Evolutionary conservation across 2,329 filamentous ascomycete species (phyloP).

Genomic region (Dactylellina drechsleri): DNA sequence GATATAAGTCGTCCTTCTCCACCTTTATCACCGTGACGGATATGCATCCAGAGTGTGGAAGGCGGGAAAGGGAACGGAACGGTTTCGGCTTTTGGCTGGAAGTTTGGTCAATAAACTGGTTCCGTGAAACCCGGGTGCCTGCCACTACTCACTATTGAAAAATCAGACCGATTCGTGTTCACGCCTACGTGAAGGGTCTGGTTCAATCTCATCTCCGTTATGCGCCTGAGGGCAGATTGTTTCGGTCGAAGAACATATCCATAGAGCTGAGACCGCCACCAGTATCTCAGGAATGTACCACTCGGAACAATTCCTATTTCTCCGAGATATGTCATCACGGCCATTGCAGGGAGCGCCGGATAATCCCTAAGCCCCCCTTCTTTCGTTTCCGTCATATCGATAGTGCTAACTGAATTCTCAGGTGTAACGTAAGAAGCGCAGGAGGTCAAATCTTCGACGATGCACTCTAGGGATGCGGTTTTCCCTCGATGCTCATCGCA

Average conservation of each 20-base stretch:
- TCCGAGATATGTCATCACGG: slow-evolving; percentile 28
- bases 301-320: slow-evolving; percentile 20
- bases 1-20: slow-evolving; percentile 46
- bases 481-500: slow-evolving; percentile 13
- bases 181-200: slow-evolving; percentile 31
- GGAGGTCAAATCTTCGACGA: slow-evolving; percentile 42
- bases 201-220: slow-evolving; percentile 42
- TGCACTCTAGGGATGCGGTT: slow-evolving; percentile 29
- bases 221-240: slow-evolving; percentile 25
- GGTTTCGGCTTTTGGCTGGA: slow-evolving; percentile 10
- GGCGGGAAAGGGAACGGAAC: slow-evolving; percentile 43
- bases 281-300: slow-evolving; percentile 43
- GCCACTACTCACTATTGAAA: slow-evolving; percentile 15
- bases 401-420: slow-evolving; percentile 28
- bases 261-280: slow-evolving; percentile 52
- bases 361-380: slow-evolving; percentile 16
- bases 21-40: slow-evolving; percentile 48
- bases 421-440: slow-evolving; percentile 34
- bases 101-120: not conserved
- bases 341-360: slow-evolving; percentile 19
- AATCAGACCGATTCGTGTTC: slow-evolving; percentile 26
- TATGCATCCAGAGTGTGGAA: slow-evolving; percentile 44
- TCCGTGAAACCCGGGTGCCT: not conserved
- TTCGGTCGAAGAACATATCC: slow-evolving; percentile 47
- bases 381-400: slow-evolving; percentile 11